These are phyloP conservation scores for Nitzschia putrida DNA, from an alignment of 108 stramenopile species.

Conservation along the genomic window DNA sequence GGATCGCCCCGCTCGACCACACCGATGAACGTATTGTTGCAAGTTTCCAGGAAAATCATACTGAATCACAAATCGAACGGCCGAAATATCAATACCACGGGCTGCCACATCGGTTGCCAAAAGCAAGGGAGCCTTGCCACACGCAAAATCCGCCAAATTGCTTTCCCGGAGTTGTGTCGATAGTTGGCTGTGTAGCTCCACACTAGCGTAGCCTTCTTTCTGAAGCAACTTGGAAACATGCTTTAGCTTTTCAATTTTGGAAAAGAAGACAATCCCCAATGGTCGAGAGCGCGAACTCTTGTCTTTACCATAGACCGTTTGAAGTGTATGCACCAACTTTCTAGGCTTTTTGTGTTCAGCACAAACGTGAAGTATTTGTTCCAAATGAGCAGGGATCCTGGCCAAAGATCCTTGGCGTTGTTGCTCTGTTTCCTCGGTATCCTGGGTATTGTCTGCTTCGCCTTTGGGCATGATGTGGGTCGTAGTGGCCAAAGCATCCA, in stretches of 20 bases:
- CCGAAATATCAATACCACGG: conserved; percentile 88
- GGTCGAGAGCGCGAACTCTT: conserved; percentile 23
- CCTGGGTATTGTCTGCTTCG: not conserved
- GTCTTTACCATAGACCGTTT: conserved; percentile 43
- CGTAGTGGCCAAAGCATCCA: conserved; percentile 1
- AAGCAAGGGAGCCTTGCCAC: conserved; percentile 72
- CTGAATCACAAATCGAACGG: conserved; percentile 90
- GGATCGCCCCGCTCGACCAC: conserved; percentile 38
- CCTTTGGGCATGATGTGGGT: not conserved
- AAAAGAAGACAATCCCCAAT: conserved; percentile 37
- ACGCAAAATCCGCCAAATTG: conserved; percentile 47
- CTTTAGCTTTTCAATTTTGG: conserved; percentile 66
- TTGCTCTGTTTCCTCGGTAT: conserved; percentile 4
- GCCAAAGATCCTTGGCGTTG: conserved; percentile 39
- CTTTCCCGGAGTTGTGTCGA: conserved; percentile 45
- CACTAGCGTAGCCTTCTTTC: conserved; percentile 55
- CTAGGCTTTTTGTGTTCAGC: conserved; percentile 81
- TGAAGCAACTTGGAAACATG: conserved; percentile 50
- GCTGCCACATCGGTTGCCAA: conserved; percentile 97
- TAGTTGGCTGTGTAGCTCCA: conserved; percentile 67
- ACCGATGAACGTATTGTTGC: conserved; percentile 82
- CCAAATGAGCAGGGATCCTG: conserved; percentile 69
- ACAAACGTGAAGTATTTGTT: conserved; percentile 85
- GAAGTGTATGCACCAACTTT: conserved; percentile 69
- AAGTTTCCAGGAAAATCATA: conserved; percentile 92